phyloP scores from a whole-genome alignment of 345 rosid genomes.

The Syzygium jambos region DNA sequence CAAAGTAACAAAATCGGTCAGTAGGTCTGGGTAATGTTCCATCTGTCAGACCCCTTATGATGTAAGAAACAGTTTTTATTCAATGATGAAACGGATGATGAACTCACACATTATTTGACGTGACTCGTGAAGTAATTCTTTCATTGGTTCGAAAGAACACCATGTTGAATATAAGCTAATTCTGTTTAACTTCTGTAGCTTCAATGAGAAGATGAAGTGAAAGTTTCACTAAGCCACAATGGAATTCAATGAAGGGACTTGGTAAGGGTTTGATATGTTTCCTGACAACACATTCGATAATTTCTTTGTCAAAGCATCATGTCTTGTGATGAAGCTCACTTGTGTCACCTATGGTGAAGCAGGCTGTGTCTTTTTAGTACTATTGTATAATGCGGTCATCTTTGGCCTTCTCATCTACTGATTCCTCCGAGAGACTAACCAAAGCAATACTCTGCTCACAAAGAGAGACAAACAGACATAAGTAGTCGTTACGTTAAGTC shows the following conservation, averaged over 20 bases:
- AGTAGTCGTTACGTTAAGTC: neutral
- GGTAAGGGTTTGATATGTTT: neutral
- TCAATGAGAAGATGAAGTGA: neutral
- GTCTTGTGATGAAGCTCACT: neutral
- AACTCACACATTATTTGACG: neutral
- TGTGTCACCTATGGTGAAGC: neutral
- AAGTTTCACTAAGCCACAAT: neutral
- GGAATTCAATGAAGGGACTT: neutral
- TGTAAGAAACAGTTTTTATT: neutral
- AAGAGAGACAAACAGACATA: neutral
- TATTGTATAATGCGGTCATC: neutral
- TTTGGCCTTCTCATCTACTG: neutral
- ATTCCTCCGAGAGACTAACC: neutral
- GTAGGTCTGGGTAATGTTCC: neutral
- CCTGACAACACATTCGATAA: neutral
- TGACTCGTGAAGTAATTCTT: neutral
- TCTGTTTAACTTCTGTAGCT: neutral
- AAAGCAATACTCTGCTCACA: neutral
- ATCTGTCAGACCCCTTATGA: neutral
- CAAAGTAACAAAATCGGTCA: neutral
- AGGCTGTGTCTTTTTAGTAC: neutral
- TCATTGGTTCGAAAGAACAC: neutral
- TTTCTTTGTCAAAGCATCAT: neutral
- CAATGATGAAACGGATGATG: neutral
- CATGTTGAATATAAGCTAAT: neutral